A percentile compares a stretch with the other conserved stretches of the same genome.
Conservation (phyloP, 768 basidiomycete species). For the Tylopilus rubrobrunneus region DNA sequence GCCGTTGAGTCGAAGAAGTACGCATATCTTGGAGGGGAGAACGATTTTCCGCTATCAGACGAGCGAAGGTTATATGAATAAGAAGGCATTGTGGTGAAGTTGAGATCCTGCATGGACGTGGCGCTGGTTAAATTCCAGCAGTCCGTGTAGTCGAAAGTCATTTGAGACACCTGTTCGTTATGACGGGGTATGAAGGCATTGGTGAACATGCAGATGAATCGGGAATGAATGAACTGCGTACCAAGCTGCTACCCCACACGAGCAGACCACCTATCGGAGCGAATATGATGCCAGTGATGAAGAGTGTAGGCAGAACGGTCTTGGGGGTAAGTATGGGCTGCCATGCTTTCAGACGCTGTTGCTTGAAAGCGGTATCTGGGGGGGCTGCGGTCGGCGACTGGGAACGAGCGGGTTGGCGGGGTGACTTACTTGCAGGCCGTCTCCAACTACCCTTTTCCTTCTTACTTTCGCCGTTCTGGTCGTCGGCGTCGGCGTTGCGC, state of each 20-base stretch:
- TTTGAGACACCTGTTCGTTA: constrained; percentile 72
- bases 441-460: constrained; percentile 87
- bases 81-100: constrained; percentile 56
- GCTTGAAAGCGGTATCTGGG: constrained; percentile 96
- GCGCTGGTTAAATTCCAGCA: constrained; percentile 64
- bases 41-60: constrained; percentile 46
- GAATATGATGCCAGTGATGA: constrained; percentile 92
- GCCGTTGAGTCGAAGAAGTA: constrained; percentile 54
- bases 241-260: constrained; percentile 81
- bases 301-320: constrained; percentile 93
- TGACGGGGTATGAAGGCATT: neutral
- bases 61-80: constrained; percentile 62
- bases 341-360: constrained; percentile 99
- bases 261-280: constrained; percentile 94
- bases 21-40: constrained; percentile 64
- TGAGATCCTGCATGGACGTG: constrained; percentile 29
- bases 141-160: constrained; percentile 92
- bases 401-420: constrained; percentile 2
- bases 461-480: constrained; percentile 49
- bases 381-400: constrained; percentile 13
- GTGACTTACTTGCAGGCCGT: constrained; percentile 68
- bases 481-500: constrained; percentile 31
- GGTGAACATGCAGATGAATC: constrained; percentile 13
- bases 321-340: constrained; percentile 98
- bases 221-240: constrained; percentile 33